Conservation (phyloP, 805 yeast species). For the Yamadazyma nakazawae region DNA sequence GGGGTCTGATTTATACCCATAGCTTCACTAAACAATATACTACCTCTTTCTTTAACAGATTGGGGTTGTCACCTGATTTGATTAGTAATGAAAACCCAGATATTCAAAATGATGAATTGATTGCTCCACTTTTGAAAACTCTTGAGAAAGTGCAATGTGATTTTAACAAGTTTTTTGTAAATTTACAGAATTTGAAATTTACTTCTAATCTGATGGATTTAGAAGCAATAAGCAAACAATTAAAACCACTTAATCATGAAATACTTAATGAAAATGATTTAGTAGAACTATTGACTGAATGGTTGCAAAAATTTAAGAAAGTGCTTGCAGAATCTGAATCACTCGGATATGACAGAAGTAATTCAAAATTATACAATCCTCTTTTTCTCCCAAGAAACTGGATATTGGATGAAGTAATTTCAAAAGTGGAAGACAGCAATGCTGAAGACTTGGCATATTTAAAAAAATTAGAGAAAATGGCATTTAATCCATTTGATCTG, state of each 20-base stretch:
- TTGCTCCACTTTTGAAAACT: constrained; percentile 61
- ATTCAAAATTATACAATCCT: constrained; percentile 53
- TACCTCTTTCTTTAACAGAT: constrained; percentile 54
- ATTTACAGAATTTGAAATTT: constrained; percentile 49
- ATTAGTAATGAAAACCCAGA: constrained; percentile 32
- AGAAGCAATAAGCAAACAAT: not conserved
- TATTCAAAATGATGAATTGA: constrained; percentile 41
- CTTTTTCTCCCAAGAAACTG: constrained; percentile 79
- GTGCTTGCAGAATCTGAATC: constrained; percentile 40
- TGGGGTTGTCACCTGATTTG: constrained; percentile 55
- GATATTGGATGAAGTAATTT: constrained; percentile 81
- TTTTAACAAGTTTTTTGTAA: constrained; percentile 74
- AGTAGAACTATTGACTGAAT: constrained; percentile 37
- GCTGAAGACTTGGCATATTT: constrained; percentile 48
- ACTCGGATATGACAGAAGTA: constrained; percentile 25
- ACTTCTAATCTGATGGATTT: constrained; percentile 6
- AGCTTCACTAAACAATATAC: constrained; percentile 59
- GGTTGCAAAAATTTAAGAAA: constrained; percentile 50
- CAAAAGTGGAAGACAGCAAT: constrained; percentile 49
- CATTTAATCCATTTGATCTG: constrained; percentile 68
- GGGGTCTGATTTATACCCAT: constrained; percentile 63
- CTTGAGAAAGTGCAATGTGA: constrained; percentile 64
- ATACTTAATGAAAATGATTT: constrained; percentile 34
- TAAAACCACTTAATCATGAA: constrained; percentile 8
- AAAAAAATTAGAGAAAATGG: constrained; percentile 65